Conservation (phyloP, 2,329 filamentous ascomycete genomes). For the Nigrospora sphaerica region DNA sequence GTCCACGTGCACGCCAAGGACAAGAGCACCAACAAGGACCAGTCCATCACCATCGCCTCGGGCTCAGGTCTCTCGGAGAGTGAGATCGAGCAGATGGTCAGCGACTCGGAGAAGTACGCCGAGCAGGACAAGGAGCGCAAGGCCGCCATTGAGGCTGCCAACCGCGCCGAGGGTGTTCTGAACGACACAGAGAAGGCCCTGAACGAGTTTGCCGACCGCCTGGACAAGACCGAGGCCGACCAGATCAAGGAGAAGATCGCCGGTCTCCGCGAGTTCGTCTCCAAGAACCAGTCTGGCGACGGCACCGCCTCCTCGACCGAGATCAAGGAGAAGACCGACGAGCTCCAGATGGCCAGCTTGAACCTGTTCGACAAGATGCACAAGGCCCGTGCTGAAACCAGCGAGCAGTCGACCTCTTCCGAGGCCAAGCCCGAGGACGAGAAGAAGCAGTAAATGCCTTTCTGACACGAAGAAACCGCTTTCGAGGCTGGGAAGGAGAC, state of each 20-base stretch:
- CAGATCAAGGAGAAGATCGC: conserved; percentile 91
- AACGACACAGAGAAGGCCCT: conserved; percentile 98
- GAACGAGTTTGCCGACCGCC: conserved; percentile 90
- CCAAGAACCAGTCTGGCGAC: conserved; percentile 93
- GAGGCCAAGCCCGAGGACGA: conserved; percentile 48
- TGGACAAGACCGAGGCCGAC: conserved; percentile 94
- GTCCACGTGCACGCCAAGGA: conserved; percentile 98
- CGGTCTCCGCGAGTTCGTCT: conserved; percentile 78
- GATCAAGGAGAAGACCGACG: conserved; percentile 98
- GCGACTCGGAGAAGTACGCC: conserved; percentile 94
- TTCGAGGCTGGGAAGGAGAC: background rate
- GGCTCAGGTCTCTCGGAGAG: conserved; percentile 91
- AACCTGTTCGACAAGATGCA: conserved; percentile 99
- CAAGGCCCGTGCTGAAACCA: conserved; percentile 74
- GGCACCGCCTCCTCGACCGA: conserved; percentile 77
- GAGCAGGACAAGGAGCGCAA: conserved; percentile 96
- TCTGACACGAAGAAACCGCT: no score
- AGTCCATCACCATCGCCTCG: conserved; percentile 97
- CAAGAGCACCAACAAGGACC: conserved; percentile 99
- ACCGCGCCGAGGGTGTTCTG: conserved; percentile 90
- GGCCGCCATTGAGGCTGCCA: conserved; percentile 88
- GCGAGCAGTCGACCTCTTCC: conserved; percentile 41
- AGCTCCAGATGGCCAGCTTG: conserved; percentile 91
- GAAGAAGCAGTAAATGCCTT: conserved; percentile 48
- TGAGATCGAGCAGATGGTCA: conserved; percentile 96